Evolutionary conservation across 1,284 basidiomycete species (phyloP).

Genomic region (Papiliotrema nemorosa): DNA sequence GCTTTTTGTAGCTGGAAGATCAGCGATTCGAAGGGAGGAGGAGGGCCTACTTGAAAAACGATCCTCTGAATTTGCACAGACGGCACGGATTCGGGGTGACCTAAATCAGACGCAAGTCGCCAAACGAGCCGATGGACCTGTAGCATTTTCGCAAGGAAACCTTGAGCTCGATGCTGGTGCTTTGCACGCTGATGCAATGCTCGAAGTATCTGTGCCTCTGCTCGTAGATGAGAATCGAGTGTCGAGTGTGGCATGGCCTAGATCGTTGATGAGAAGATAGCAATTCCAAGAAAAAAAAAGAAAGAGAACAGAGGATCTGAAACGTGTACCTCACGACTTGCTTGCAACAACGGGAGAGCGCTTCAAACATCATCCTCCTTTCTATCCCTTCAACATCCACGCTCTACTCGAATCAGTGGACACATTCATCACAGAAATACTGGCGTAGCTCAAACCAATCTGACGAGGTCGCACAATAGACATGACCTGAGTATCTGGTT

Average conservation of each 20-base stretch:
- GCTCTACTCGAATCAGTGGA: too few relatives aligned
- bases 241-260: conserved; percentile 11
- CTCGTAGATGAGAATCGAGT: conserved; percentile 14
- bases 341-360: background rate
- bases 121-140: conserved; percentile 12
- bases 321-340: background rate
- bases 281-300: background rate
- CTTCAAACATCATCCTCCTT: background rate
- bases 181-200: conserved; percentile 12
- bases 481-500: too few relatives aligned
- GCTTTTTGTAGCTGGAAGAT: conserved; percentile 8
- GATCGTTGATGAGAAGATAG: background rate
- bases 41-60: background rate
- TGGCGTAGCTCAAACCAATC: too few relatives aligned
- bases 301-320: background rate
- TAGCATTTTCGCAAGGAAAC: conserved; percentile 17
- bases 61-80: too few relatives aligned
- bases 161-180: conserved; percentile 29
- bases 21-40: background rate
- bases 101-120: background rate
- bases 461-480: too few relatives aligned
- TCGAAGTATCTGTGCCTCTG: conserved; percentile 18
- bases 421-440: too few relatives aligned
- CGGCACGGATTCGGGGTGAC: too few relatives aligned
- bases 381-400: background rate